Base-by-base conservation (phyloP, 805 yeast genomes). In the Wickerhamomyces alni region DNA sequence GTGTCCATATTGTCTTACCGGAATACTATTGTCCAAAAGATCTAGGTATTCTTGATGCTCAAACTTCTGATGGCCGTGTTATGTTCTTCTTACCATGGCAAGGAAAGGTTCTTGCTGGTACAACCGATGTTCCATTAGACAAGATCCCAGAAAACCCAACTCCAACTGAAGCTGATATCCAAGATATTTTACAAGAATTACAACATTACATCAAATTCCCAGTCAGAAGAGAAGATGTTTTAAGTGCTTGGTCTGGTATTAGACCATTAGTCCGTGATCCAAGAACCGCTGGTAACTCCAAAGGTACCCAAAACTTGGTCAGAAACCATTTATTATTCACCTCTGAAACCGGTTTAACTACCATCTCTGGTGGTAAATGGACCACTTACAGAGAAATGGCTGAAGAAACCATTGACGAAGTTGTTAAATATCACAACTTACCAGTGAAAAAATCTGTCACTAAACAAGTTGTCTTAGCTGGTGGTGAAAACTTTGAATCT, bases 361-460 rank as follows among this genome's bases (percentile, higher is more conserved):
- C 98, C 30, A 84, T 89, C 50, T 82, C 95, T 16, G 98, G 97
- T 55, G 98, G 98, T 62, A 89, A 89, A 68, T 89, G 98, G 98
- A 89, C 98, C 39, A 89, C 98, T 28, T 91, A 89, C 70, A 77
- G 97, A 69, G 95, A 87, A 69, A 89, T 89, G 97, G 96, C 97
- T 17, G 81, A 89, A 67, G 96, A 91, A 67, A 86, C 96, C 33
- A 80, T 89, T 35, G 81, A 86, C 61, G 77, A 77, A 50, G 78
- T 84, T 39, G 70, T 86, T 35, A 69, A 75, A 56, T 65, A 66
- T 37, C 69, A 72, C 38, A 52, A 63, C 35, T 65, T 72, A 41
- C 47, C 59, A 30, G 70, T 68, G 36, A 59, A 61, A 42, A 68
- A 72, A 21, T 66, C 70, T 38, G 45, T 53, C 30, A 67, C 74